phyloP scores from a whole-genome alignment of 306 rosid species.

The Cicer yamashitae region DNA sequence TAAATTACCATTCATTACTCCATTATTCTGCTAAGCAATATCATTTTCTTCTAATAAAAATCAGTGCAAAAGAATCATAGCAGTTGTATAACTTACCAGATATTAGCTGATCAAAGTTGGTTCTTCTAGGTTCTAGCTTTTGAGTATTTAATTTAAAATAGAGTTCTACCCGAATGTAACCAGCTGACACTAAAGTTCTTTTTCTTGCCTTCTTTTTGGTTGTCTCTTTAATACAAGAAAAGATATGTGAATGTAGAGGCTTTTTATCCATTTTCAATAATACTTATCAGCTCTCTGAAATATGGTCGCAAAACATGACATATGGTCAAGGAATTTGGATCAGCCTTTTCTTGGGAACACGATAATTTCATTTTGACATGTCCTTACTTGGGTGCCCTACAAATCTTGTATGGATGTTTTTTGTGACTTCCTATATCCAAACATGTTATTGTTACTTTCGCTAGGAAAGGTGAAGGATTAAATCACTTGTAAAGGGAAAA shows the following conservation, averaged over 20 bases:
- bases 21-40: constrained; percentile 10
- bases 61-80: not conserved
- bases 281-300: not conserved
- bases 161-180: constrained; percentile 1
- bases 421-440: constrained; percentile 4
- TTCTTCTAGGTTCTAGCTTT: constrained; percentile 22
- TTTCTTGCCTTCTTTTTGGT: not conserved
- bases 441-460: not conserved
- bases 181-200: not conserved
- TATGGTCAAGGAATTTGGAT: constrained; percentile 16
- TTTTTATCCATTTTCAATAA: not conserved
- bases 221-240: not conserved
- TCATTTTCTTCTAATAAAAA: constrained; percentile 16
- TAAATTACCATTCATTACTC: constrained; percentile 26
- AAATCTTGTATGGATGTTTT: constrained; percentile 18
- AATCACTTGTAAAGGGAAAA: not conserved
- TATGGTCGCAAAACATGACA: not conserved
- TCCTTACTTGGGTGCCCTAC: not conserved
- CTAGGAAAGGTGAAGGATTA: not conserved
- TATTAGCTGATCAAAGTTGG: constrained; percentile 36
- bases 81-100: constrained; percentile 2
- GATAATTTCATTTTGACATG: not conserved
- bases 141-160: not conserved
- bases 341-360: constrained; percentile 1
- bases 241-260: not conserved